Base-by-base conservation (phyloP, 2,329 filamentous ascomycete species). In the Aspergillus sp. region DNA sequence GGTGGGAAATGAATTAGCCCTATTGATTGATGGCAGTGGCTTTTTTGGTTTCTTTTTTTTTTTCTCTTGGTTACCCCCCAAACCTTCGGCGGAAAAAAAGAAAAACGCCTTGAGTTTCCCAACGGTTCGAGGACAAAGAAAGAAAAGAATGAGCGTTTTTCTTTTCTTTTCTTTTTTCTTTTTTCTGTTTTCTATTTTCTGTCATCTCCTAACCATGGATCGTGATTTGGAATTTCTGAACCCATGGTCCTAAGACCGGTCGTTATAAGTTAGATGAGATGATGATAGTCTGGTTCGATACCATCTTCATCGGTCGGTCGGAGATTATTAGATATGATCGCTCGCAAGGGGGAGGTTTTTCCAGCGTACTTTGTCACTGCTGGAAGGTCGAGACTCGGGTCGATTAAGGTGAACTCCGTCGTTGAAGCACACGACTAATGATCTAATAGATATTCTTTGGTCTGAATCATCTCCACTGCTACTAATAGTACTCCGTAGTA, bases 141-240 rank as follows among this genome's bases (percentile, higher is more conserved):
- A 20, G 20, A 20, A 42, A 42, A 7, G 36, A 42, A 42, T 42
- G 36, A 7, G 14, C 16, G 36, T 42, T 42, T 42, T 42, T 39
- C 3, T 47, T 47, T 24, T 47, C 14, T 47, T 47, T 12, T 24
- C 12, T 22, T 22, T 47, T 47, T 22, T 47, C 7, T 22, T 47
- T 47, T 47, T 46, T 46, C 20, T 22, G 4, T 18, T 16, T 18
- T 11, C 9, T 11, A 6, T 32, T 46, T 32, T 12, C 52, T 57
- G 47, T 57, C 54, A 62, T 56, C 12, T 32, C n/a, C 52, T 39
- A 29, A 36, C 53, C 50, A 57, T 45, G 57, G 60, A 26, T 22
- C 36, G 12, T 53, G 50, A 56, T 58, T 60, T 58, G 51, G 56
- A 58, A 60, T 58, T 24, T 50, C 51, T 24, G n/a, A 52, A 52